Base-by-base conservation (phyloP, 2,329 filamentous ascomycete species). In the Paracoccidioides lutzii region DNA sequence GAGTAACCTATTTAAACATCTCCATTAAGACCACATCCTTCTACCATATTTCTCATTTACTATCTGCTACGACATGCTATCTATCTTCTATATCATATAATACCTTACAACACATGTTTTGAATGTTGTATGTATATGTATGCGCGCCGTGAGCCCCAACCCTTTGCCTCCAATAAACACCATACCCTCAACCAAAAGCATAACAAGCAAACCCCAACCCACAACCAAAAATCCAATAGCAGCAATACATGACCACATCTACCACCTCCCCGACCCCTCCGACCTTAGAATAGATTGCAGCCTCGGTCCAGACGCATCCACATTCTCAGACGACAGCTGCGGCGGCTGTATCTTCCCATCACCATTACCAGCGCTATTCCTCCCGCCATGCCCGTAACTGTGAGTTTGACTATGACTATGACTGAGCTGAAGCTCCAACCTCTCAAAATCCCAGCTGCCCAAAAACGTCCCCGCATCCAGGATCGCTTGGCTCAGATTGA, bases 401-500 rank as follows among this genome's bases (percentile, higher is more conserved):
- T 22, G 22, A 22, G 1, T 22, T 22, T 22, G 22, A 22, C 22
- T 49, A n/a, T 33, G 28, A 32, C 10, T 42, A 5, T 44, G 52
- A 8, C n/a, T 45, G 8, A 42, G 40, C 32, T 50, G 28, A 38
- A 65, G 57, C 5, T 74, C 69, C 6, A 41, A 28, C 52, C 66
- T 67, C 54, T 71, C 67, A 22, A 72, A 63, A 57, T 75, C 71
- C 60, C 72, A 75, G 56, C 69, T 73, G 12, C 28, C 69, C n/a
- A 76, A 61, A 65, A 71, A 75, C 58, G 71, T 75, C 4, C 73
- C 73, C 8, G 72, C 65, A 55, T 75, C 73, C 5, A 69, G 69
- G n/a, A 76, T 73, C 1, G 71, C 72, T 60, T 72, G 69, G 45
- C 66, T 71, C 4, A 75, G 65, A 55, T 74, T 68, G 52, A 75